phyloP scores from a whole-genome alignment of 148 eudicot genomes.

The Chenopodium quinoa region DNA sequence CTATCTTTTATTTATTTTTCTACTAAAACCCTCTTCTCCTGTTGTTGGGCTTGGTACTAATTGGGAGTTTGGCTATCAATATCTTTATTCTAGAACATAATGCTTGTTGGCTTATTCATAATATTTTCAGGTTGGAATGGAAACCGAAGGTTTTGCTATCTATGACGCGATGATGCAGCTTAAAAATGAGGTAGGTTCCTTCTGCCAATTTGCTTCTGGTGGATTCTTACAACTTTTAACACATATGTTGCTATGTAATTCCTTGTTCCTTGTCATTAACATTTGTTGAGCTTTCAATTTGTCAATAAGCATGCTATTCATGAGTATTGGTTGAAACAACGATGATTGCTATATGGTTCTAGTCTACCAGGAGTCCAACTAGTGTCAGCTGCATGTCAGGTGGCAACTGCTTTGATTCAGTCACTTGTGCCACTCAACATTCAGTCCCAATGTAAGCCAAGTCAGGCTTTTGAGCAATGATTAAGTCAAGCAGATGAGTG shows the following conservation, averaged over 20 bases:
- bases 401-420: not conserved
- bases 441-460: not conserved
- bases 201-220: conserved; percentile 6
- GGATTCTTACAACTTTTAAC: not conserved
- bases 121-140: conserved; percentile 73
- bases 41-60: not conserved
- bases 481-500: not conserved
- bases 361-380: not conserved
- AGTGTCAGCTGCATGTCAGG: not conserved
- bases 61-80: not conserved
- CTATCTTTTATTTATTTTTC: not conserved
- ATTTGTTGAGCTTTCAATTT: not conserved
- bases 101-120: not conserved
- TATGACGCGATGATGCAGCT: conserved; percentile 88
- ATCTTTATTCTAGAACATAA: not conserved
- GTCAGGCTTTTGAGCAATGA: not conserved
- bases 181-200: conserved; percentile 59
- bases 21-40: not conserved
- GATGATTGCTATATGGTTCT: not conserved
- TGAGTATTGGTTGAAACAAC: not conserved
- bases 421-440: not conserved
- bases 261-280: conserved; percentile 4
- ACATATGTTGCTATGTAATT: not conserved
- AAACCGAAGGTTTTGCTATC: conserved; percentile 88
- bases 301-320: not conserved